phyloP scores from a whole-genome alignment of 2,329 filamentous ascomycete species.

The Ophiostoma australiae region DNA sequence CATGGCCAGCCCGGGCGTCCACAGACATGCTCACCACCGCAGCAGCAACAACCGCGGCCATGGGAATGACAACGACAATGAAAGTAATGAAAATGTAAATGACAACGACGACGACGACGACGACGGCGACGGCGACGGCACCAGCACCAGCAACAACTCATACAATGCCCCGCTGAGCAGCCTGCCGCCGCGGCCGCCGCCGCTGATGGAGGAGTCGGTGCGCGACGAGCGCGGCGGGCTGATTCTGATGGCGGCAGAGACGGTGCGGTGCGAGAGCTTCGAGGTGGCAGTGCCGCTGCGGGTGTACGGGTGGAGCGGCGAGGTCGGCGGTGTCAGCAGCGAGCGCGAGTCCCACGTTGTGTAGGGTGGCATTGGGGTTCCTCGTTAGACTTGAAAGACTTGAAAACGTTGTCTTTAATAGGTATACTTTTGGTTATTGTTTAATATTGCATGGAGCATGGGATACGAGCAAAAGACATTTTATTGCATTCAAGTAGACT shows the following conservation, averaged over 20 bases:
- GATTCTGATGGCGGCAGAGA: slow-evolving; percentile 72
- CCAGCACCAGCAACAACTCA: neutral
- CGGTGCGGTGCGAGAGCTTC: slow-evolving; percentile 79
- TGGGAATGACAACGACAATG: neutral
- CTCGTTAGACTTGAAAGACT: neutral
- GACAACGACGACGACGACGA: slow-evolving; percentile 25
- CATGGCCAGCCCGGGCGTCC: neutral
- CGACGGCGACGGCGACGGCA: slow-evolving; percentile 21
- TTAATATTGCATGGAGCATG: neutral
- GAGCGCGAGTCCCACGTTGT: slow-evolving; percentile 19
- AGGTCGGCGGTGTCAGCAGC: slow-evolving; percentile 26
- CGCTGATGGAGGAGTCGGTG: slow-evolving; percentile 72
- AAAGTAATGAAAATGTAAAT: neutral
- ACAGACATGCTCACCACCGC: neutral
- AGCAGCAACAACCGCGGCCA: no score
- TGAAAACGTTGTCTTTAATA: no score
- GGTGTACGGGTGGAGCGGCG: slow-evolving; percentile 63
- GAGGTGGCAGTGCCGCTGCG: slow-evolving; percentile 80
- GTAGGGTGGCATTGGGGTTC: neutral
- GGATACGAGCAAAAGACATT: neutral
- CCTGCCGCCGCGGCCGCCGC: slow-evolving; percentile 27
- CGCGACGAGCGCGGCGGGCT: slow-evolving; percentile 70
- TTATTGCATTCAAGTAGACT: neutral
- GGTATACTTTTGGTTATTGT: neutral
- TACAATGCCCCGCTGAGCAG: neutral